These are phyloP conservation scores for Neonectria magnoliae DNA, from an alignment of 2,329 filamentous ascomycete genomes.

Conservation along the genomic window DNA sequence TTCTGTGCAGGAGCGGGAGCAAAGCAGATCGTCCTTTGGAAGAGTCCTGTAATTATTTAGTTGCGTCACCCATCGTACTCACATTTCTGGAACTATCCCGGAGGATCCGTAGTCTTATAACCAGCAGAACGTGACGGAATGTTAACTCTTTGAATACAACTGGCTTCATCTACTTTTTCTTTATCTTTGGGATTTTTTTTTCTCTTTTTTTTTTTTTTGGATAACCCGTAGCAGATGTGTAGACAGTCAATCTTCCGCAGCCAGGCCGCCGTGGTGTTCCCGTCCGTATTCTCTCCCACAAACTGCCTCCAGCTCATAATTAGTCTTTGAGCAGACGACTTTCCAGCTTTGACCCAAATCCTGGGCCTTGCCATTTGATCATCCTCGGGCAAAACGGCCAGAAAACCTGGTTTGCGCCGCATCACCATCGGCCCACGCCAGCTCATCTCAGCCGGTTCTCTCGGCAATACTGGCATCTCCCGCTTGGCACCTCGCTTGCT, in stretches of 20 bases:
- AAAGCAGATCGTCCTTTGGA: too few species aligned
- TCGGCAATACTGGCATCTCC: background rate
- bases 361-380: background rate
- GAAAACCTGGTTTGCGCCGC: background rate
- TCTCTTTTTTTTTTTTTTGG: too few species aligned
- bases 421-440: conserved; percentile 7
- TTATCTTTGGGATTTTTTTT: too few species aligned
- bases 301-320: background rate
- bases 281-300: background rate
- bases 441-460: conserved; percentile 7
- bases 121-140: too few species aligned
- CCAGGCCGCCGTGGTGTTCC: background rate
- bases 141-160: too few species aligned
- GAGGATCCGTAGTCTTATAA: background rate
- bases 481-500: background rate
- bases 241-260: too few species aligned
- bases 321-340: background rate
- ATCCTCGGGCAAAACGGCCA: background rate
- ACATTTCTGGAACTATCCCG: too few species aligned
- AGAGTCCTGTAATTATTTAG: too few species aligned
- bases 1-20: too few species aligned
- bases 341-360: background rate
- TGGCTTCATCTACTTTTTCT: too few species aligned
- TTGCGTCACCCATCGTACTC: too few species aligned
- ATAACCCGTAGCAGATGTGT: too few species aligned